Percentiles rank a stretch among this genome's conserved stretches.
phyloP scores from a whole-genome alignment of 1,139 yeast genomes.

The Sugiyamaella grinbergsii region DNA sequence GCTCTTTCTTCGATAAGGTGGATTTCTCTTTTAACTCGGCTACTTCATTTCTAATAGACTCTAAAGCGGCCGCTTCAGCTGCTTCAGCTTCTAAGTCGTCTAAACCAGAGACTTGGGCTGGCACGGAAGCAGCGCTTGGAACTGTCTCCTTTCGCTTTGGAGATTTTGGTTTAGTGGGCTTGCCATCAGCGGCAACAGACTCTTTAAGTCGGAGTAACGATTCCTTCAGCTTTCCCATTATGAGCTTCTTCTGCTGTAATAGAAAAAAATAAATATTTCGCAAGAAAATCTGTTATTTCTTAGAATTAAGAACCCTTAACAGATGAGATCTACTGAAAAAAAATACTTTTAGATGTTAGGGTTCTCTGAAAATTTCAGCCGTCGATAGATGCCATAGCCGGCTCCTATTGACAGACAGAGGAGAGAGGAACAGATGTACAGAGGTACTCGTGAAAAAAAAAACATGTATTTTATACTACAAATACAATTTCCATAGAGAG shows the following conservation, averaged over 20 bases:
- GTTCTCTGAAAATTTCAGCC: too few relatives aligned
- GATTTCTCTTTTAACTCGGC: slow-evolving; percentile 32
- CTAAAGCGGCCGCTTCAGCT: slow-evolving; percentile 21
- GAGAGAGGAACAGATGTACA: too few relatives aligned
- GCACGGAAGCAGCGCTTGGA: slow-evolving; percentile 25
- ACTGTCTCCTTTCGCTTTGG: slow-evolving; percentile 4
- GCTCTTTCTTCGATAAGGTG: slow-evolving; percentile 36
- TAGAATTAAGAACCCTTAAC: neutral
- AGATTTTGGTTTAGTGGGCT: slow-evolving; percentile 16
- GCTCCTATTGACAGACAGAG: too few relatives aligned
- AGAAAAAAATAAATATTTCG: neutral
- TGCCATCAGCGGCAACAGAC: slow-evolving; percentile 16
- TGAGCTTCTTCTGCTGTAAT: neutral
- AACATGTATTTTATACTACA: too few relatives aligned
- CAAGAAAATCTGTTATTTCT: neutral
- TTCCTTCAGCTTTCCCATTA: slow-evolving; percentile 29
- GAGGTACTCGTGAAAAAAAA: too few relatives aligned
- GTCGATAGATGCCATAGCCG: too few relatives aligned
- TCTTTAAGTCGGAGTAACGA: slow-evolving; percentile 16
- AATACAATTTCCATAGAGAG: too few relatives aligned
- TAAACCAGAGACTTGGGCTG: slow-evolving; percentile 20
- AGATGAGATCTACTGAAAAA: slow-evolving; percentile 13
- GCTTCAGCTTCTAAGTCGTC: too few relatives aligned
- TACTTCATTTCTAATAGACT: slow-evolving; percentile 24
- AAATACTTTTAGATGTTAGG: slow-evolving; percentile 17